Percentiles rank a stretch among this genome's conserved stretches.
Evolutionary conservation across 768 basidiomycete species (phyloP).

Genomic region (Pleurotus platypus): DNA sequence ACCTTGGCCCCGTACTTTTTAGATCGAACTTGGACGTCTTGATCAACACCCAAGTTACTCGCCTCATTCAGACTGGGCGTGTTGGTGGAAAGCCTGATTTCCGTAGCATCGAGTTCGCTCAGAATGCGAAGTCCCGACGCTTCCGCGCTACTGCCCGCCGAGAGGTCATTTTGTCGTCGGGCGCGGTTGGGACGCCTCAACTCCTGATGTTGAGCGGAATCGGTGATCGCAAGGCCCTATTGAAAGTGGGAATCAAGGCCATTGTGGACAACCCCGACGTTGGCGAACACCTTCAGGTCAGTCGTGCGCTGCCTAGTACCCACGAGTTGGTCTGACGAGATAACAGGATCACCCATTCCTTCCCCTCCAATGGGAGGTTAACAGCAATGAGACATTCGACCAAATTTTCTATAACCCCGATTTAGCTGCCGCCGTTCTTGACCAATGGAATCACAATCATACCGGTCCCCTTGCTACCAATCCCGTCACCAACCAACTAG

Average conservation of each 20-base stretch:
- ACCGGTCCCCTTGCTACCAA: constrained; percentile 16
- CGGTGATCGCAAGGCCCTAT: constrained; percentile 22
- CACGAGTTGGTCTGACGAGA: constrained; percentile 15
- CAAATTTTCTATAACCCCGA: constrained; percentile 11
- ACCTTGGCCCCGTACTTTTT: constrained; percentile 17
- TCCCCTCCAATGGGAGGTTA: constrained; percentile 7
- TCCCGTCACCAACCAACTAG: constrained; percentile 10
- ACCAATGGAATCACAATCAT: constrained; percentile 15
- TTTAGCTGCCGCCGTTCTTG: constrained; percentile 6
- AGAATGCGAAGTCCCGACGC: constrained; percentile 13
- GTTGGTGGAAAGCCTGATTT: constrained; percentile 8
- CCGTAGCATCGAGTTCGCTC: constrained; percentile 10
- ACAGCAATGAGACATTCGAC: constrained; percentile 14
- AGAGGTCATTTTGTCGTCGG: constrained; percentile 49
- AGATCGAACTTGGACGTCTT: constrained; percentile 22
- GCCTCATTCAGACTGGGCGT: constrained; percentile 8
- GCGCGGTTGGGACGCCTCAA: constrained; percentile 32
- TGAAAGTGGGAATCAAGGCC: constrained; percentile 19
- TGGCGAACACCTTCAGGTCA: constrained; percentile 26
- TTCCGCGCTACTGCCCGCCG: constrained; percentile 17
- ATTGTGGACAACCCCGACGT: constrained; percentile 30
- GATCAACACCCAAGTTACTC: constrained; percentile 16
- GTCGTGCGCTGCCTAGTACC: too few species aligned
- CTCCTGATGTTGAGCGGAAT: constrained; percentile 35
- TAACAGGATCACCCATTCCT: constrained; percentile 16